Base-by-base conservation (phyloP, 2,329 filamentous ascomycete genomes). In the Claviceps sp. region DNA sequence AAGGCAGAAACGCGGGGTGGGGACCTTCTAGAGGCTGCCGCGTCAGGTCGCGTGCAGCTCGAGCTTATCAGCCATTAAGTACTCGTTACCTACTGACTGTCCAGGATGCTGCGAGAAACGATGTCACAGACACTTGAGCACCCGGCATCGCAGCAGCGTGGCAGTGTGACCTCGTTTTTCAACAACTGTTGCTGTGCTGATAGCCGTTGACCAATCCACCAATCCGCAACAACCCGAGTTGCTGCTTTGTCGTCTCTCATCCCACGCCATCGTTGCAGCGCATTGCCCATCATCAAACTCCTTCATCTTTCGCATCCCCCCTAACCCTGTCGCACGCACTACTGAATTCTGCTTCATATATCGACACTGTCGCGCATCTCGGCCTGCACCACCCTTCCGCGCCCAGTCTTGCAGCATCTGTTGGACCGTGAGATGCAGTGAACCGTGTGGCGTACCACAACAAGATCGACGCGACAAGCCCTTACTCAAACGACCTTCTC, bases 351-450 rank as follows among this genome's bases (percentile, higher is more conserved):
- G 46, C 36, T 41, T 16, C 26, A 14, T 34, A 26, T 48, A 18
- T 46, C 51, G 40, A 45, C 24, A 20, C 49, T 26, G 45, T 51
- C 46, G 49, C 50, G 47, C 49, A 36, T 48, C 34, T 47, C 46
- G 47, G 36, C 37, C 18, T 47, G 46, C 48, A 48, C 49, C 45
- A 48, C 48, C 46, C 40, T 8, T 45, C 43, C 14, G 18, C 34
- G 9, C 42, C 41, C 45, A 24, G 38, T 40, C 43, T 22, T 52
- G 41, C 38, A 45, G 41, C 30, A 20, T 45, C 50, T 51, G 40
- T 50, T 50, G 51, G 47, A 52, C 53, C 49, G 52, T 59, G 55
- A 56, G 51, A 60, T 60, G 59, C 56, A 55, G 58, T 59, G 53
- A 59, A 54, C 56, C 54, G 57, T 51, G 50, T 54, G 50, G 53